These are phyloP conservation scores for Parachlorella kessleri DNA, from an alignment of 139 green algal genomes.

Conservation along the genomic window DNA sequence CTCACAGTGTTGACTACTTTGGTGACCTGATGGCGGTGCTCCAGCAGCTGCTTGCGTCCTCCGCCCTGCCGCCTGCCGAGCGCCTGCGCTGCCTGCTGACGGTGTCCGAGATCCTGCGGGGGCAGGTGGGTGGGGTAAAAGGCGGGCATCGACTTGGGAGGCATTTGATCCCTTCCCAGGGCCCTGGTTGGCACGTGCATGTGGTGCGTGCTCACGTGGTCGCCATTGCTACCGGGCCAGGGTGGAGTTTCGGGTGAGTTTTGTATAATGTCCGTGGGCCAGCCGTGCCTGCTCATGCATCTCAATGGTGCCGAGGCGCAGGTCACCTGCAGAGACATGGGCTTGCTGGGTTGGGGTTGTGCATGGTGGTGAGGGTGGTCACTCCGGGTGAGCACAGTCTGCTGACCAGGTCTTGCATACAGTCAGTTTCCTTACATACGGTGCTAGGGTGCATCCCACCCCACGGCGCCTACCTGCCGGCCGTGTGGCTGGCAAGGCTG, in stretches of 20 bases:
- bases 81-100: conserved; percentile 67
- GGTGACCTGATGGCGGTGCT: conserved; percentile 64
- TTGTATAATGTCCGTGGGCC: background rate
- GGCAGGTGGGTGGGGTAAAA: conserved; percentile 19
- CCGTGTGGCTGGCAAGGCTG: too few relatives aligned
- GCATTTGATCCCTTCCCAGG: background rate
- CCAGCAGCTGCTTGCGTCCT: conserved; percentile 50
- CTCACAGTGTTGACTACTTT: conserved; percentile 77
- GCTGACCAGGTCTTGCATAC: too few relatives aligned
- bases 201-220: background rate
- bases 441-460: too few relatives aligned
- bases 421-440: too few relatives aligned
- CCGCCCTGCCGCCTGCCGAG: conserved; percentile 57
- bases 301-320: too few relatives aligned
- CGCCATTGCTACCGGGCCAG: background rate
- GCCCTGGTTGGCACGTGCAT: too few relatives aligned
- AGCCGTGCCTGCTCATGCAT: background rate
- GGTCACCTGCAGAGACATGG: too few relatives aligned
- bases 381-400: too few relatives aligned
- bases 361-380: too few relatives aligned
- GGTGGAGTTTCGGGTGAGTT: background rate
- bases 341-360: too few relatives aligned
- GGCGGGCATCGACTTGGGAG: background rate
- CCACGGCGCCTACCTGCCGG: too few relatives aligned
- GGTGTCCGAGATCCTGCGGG: conserved; percentile 56